Evolutionary conservation across 140 eudicot genomes (phyloP).

Genomic region (Senecio squalidus): DNA sequence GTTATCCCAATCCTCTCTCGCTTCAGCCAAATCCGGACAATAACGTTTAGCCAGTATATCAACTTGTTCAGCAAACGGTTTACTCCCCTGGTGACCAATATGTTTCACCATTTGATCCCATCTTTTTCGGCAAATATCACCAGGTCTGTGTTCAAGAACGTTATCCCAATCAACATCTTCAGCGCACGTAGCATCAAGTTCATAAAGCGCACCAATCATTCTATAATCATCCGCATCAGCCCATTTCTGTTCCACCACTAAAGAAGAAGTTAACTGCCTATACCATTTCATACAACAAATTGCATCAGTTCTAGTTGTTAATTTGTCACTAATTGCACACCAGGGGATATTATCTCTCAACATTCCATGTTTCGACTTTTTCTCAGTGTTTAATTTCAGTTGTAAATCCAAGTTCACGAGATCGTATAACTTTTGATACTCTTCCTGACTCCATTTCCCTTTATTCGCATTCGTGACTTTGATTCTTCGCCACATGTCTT

Average conservation of each 20-base stretch:
- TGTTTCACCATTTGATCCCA: constrained; percentile 74
- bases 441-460: constrained; percentile 69
- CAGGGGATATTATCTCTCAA: constrained; percentile 68
- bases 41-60: constrained; percentile 62
- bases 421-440: constrained; percentile 54
- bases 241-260: constrained; percentile 60
- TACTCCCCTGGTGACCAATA: constrained; percentile 44
- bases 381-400: constrained; percentile 32
- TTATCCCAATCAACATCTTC: constrained; percentile 88
- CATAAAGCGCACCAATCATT: constrained; percentile 44
- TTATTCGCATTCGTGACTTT: constrained; percentile 19
- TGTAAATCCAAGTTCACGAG: constrained; percentile 55
- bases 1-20: constrained; percentile 61
- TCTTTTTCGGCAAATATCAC: constrained; percentile 51
- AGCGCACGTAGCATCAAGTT: constrained; percentile 54
- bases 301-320: constrained; percentile 39
- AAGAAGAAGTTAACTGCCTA: constrained; percentile 45
- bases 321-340: constrained; percentile 52
- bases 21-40: constrained; percentile 50
- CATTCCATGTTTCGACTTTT: constrained; percentile 69
- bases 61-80: constrained; percentile 61
- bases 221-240: constrained; percentile 62
- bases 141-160: constrained; percentile 56
- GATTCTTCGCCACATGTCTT: constrained; percentile 60
- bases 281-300: constrained; percentile 69